Evolutionary conservation across 2,329 filamentous ascomycete genomes (phyloP), one percentile per base, ranked within the genome.

Genomic region (Trichophyton rubrum): DNA sequence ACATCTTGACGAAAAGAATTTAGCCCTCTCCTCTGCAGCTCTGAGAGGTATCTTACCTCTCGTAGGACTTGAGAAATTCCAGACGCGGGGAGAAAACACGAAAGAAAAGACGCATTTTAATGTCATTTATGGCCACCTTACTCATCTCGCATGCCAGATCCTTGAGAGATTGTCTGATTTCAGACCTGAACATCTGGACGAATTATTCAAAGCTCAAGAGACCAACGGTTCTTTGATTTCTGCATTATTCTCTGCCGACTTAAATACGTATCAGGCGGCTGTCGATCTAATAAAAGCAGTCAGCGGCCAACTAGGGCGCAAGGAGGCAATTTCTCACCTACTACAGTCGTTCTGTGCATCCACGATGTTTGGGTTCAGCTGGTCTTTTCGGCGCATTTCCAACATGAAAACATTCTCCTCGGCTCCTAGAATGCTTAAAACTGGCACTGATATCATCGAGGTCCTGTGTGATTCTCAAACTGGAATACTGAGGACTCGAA

Each of bases 201-300:
- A 81, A 24, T 75, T 97, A 9, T 89, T 89, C 67, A 78, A 82
- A 59, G 84, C 86, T 61, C 80, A 82, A 20, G 77, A 84, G 47
- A 85, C 85, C 5, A 87, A 89, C 62, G 84, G 86, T 65, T 84
- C 88, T 41, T 80, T 96, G 47, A 84, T 96, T 53, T 86, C 87
- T 3, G 81, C 89, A 17, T 82, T 96, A 5, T 85, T 96, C 60
- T 90, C 90, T 49, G 88, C 89, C 15, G 86, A 95, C 66, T 79
- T 87, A 60, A 81, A 85, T 61, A 85, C 93, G 38, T 90, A 89
- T 63, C 86, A 91, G 69, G 87, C 89, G 15, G 86, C 88, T 0
- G 82, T 91, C 5, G 87, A 90, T 65, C 77, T 97, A 30, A 81
- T 97, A 65, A 96, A 96, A 72, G 84, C 84, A 40, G 83, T 92